These are phyloP conservation scores for Tolypocladium pustulatum DNA, from an alignment of 2,329 filamentous ascomycete species.

Conservation along the genomic window DNA sequence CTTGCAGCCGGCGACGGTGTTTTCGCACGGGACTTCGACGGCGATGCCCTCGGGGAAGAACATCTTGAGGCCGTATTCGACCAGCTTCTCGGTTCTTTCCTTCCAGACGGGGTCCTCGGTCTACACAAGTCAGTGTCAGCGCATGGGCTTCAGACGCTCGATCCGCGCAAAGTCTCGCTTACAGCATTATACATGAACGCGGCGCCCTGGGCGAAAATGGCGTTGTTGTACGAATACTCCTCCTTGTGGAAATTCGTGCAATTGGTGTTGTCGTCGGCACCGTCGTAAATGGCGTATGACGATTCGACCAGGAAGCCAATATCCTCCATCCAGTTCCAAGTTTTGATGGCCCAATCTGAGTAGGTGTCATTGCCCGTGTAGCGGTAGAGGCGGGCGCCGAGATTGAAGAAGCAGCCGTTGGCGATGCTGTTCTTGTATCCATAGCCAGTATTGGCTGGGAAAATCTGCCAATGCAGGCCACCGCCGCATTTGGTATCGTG, in stretches of 20 bases:
- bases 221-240: neutral
- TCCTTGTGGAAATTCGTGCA: neutral
- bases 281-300: neutral
- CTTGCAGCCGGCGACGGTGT: neutral
- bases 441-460: neutral
- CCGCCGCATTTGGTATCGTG: neutral
- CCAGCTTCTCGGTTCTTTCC: neutral
- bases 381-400: neutral
- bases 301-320: neutral
- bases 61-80: neutral
- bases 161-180: neutral
- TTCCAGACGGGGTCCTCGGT: neutral
- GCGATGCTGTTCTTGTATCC: neutral
- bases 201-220: neutral
- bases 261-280: neutral
- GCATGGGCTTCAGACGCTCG: no score
- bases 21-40: neutral
- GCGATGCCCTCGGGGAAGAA: neutral
- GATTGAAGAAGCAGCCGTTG: neutral
- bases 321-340: neutral
- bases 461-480: neutral
- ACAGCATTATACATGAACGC: neutral
- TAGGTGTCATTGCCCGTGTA: neutral
- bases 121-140: neutral
- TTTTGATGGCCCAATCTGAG: neutral